A percentile compares a stretch with the other conserved stretches of the same genome.
Conservation (phyloP, 108 stramenopile species). For the Cyclotella distinguenda region DNA sequence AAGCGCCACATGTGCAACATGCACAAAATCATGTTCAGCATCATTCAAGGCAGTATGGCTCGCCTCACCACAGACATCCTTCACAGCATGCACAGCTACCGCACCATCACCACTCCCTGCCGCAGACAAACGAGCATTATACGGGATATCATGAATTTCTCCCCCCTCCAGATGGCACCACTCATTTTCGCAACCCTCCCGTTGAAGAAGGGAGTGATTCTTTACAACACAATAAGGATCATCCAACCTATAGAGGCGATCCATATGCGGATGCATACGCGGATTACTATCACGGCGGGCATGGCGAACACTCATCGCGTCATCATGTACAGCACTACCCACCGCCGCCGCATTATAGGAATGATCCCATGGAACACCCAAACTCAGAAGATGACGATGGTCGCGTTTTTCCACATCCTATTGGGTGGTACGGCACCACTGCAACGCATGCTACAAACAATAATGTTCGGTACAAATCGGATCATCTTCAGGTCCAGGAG, state of each 20-base stretch:
- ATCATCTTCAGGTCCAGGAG: background rate
- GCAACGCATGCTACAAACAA: background rate
- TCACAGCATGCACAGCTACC: background rate
- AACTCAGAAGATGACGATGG: no score
- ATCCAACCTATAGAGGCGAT: no score
- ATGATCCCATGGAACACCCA: no score
- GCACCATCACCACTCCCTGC: background rate
- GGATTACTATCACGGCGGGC: no score
- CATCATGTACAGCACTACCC: no score
- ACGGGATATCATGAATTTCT: constrained; percentile 1
- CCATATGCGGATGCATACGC: no score
- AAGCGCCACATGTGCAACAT: no score
- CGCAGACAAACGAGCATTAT: background rate
- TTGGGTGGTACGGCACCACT: background rate
- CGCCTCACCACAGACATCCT: background rate
- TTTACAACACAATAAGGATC: background rate
- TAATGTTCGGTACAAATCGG: background rate
- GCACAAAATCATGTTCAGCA: background rate
- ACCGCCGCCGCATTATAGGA: no score
- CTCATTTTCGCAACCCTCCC: background rate
- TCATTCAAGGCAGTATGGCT: background rate
- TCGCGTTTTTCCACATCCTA: no score
- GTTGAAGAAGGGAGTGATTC: background rate
- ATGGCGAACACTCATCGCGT: no score
- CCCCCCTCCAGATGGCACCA: background rate